Evolutionary conservation across 371 early-diverging fungal species (phyloP).

Genomic region (Lichtheimia ornata): DNA sequence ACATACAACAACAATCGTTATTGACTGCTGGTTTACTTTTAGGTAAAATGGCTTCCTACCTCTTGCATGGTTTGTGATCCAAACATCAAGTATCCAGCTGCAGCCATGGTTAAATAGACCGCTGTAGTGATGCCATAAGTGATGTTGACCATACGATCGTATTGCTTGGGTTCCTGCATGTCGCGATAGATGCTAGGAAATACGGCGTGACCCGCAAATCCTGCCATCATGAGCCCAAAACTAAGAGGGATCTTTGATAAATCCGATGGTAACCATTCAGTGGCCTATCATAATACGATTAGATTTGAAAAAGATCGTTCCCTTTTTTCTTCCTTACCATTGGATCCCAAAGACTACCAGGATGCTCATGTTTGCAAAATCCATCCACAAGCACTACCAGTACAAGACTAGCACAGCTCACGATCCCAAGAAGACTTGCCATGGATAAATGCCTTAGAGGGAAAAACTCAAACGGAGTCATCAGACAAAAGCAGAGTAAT

Average conservation of each 20-base stretch:
- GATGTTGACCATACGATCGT: conserved; percentile 39
- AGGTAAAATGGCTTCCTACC: conserved; percentile 63
- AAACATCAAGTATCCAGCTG: conserved; percentile 76
- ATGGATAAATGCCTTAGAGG: conserved; percentile 42
- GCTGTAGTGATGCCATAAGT: conserved; percentile 33
- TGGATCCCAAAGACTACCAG: conserved; percentile 59
- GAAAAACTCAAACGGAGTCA: conserved; percentile 30
- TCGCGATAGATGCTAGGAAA: conserved; percentile 71
- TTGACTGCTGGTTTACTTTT: conserved; percentile 43
- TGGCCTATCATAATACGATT: conserved; percentile 20
- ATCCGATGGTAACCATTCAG: conserved; percentile 30
- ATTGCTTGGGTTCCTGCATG: conserved; percentile 56
- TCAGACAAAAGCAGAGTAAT: conserved; percentile 12
- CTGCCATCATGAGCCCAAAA: conserved; percentile 45
- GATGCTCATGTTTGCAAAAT: conserved; percentile 36
- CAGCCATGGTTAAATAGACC: conserved; percentile 34
- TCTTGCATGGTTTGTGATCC: conserved; percentile 60
- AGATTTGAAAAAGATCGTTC: background rate
- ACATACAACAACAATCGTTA: conserved; percentile 1
- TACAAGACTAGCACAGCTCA: conserved; percentile 36
- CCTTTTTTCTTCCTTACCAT: conserved; percentile 26
- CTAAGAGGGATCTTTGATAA: conserved; percentile 28
- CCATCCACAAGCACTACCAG: conserved; percentile 50
- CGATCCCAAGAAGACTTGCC: conserved; percentile 47
- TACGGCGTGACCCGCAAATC: conserved; percentile 60